phyloP scores from a whole-genome alignment of 2,329 filamentous ascomycete genomes.

The Epichloe coenophiala region DNA sequence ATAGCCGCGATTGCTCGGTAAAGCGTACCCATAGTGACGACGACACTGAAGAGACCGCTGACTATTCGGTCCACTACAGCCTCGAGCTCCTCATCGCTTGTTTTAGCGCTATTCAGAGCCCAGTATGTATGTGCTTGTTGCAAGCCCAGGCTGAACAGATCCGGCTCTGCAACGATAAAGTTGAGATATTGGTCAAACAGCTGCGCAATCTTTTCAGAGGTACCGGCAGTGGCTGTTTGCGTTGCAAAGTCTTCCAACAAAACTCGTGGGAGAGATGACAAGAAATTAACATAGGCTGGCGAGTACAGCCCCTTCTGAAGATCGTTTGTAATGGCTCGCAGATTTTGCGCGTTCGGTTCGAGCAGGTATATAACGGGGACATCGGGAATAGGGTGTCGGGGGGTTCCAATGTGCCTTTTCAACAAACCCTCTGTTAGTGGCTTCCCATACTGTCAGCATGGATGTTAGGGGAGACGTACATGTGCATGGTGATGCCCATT shows the following conservation, averaged over 20 bases:
- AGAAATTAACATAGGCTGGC: conserved; percentile 92
- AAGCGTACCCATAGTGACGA: conserved; percentile 82
- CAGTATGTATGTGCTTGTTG: conserved; percentile 84
- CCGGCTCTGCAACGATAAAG: conserved; percentile 90
- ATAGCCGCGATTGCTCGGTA: background rate
- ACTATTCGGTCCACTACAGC: conserved; percentile 81
- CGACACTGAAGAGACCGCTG: conserved; percentile 90
- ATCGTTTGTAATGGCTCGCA: conserved; percentile 72
- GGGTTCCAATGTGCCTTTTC: conserved; percentile 61
- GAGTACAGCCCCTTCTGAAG: conserved; percentile 80
- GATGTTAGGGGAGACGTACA: conserved; percentile 37
- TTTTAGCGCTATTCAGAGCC: conserved; percentile 88
- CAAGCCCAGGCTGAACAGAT: conserved; percentile 88
- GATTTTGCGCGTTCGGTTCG: conserved; percentile 71
- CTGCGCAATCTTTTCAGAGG: conserved; percentile 80
- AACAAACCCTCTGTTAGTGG: background rate
- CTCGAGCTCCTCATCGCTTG: conserved; percentile 81
- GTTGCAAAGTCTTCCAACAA: conserved; percentile 90
- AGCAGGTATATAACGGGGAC: conserved; percentile 95
- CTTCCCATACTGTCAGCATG: background rate
- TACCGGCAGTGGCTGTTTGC: conserved; percentile 71
- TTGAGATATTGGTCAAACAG: conserved; percentile 96
- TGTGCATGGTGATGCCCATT: conserved; percentile 93
- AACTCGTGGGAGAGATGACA: conserved; percentile 80
- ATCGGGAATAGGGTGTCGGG: conserved; percentile 83